Conservation (phyloP, 2,329 filamentous ascomycete species). For the Cladosporium oxysporum region DNA sequence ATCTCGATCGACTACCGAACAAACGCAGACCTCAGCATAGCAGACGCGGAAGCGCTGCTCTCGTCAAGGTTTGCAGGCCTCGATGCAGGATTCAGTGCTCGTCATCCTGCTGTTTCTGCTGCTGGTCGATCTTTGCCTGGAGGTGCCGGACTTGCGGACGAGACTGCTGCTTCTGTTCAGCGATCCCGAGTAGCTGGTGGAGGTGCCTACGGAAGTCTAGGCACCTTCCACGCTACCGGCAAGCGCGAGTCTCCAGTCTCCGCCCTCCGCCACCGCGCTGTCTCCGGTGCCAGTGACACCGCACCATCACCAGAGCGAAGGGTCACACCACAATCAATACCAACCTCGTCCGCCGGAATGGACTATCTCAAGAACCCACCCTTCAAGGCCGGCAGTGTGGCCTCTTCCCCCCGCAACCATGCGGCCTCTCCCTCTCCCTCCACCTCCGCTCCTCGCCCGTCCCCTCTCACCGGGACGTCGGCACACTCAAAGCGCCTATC, state of each 20-base stretch:
- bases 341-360: constrained; percentile 52
- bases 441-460: constrained; percentile 43
- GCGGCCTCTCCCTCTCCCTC: constrained; percentile 51
- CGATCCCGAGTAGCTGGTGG: constrained; percentile 26
- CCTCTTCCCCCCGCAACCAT: constrained; percentile 61
- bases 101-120: constrained; percentile 3
- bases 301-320: constrained; percentile 40
- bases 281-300: constrained; percentile 19
- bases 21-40: constrained; percentile 87
- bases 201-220: constrained; percentile 37
- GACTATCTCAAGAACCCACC: constrained; percentile 88
- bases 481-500: constrained; percentile 62
- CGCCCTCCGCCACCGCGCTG: constrained; percentile 30
- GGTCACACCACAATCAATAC: constrained; percentile 20
- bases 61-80: constrained; percentile 92
- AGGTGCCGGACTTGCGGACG: constrained; percentile 18
- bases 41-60: constrained; percentile 84
- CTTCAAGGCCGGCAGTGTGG: constrained; percentile 95
- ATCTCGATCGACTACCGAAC: constrained; percentile 82
- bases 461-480: constrained; percentile 35
- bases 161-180: constrained; percentile 28
- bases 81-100: constrained; percentile 48
- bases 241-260: constrained; percentile 35
- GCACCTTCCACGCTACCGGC: constrained; percentile 35
- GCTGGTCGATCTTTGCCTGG: constrained; percentile 17